Conservation (phyloP, 805 yeast genomes). For the Teunomyces barrocoloradensis region DNA sequence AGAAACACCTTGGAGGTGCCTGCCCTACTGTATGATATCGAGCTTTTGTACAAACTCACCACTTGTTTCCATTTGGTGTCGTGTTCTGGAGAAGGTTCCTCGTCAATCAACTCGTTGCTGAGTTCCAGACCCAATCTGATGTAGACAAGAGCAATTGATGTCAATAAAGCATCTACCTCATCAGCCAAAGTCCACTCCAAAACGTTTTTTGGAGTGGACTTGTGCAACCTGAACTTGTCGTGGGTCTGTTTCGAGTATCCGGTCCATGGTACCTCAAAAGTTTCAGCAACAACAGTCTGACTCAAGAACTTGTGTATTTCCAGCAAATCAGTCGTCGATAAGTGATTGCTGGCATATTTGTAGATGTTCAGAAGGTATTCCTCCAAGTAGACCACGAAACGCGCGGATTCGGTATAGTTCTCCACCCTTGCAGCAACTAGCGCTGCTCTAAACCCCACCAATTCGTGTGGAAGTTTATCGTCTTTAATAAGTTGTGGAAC, state of each 20-base stretch:
- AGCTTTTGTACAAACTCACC: slow-evolving; percentile 28
- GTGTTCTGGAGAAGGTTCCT: slow-evolving; percentile 9
- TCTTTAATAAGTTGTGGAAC: slow-evolving; percentile 13
- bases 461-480: slow-evolving; percentile 8
- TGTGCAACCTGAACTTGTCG: background rate
- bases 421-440: slow-evolving; percentile 9
- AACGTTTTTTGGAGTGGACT: background rate
- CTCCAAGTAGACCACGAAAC: slow-evolving; percentile 32
- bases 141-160: slow-evolving; percentile 28
- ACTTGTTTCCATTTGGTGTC: slow-evolving; percentile 39
- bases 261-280: slow-evolving; percentile 17
- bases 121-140: slow-evolving; percentile 34
- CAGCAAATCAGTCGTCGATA: background rate
- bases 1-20: slow-evolving; percentile 16
- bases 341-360: slow-evolving; percentile 9
- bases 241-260: slow-evolving; percentile 4
- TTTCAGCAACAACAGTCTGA: background rate
- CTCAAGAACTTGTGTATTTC: slow-evolving; percentile 6
- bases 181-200: slow-evolving; percentile 29
- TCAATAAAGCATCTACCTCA: slow-evolving; percentile 27
- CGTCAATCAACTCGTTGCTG: slow-evolving; percentile 34
- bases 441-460: slow-evolving; percentile 17
- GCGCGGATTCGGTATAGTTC: slow-evolving; percentile 24
- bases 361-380: slow-evolving; percentile 31
- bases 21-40: slow-evolving; percentile 26